phyloP scores from a whole-genome alignment of 2,329 filamentous ascomycete genomes.

The Aquanectria penicillioides region DNA sequence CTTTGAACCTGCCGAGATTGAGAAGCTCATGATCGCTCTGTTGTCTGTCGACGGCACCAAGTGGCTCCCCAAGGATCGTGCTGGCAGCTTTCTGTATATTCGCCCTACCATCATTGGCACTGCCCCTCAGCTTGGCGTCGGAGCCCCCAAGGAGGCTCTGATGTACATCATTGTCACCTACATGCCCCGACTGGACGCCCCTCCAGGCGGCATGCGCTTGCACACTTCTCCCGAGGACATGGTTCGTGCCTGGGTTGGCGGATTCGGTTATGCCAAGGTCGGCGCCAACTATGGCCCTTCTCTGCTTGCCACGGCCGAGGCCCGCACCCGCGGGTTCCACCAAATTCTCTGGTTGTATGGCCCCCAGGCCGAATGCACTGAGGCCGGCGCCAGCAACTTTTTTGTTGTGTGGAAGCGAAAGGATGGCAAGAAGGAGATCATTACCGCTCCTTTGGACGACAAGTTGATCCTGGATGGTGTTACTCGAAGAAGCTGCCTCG shows the following conservation, averaged over 20 bases:
- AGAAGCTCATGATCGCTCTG: slow-evolving; percentile 78
- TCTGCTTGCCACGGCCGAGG: slow-evolving; percentile 81
- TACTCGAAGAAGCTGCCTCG: slow-evolving; percentile 82
- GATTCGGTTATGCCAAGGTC: slow-evolving; percentile 91
- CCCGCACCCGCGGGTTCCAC: slow-evolving; percentile 77
- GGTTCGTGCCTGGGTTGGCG: slow-evolving; percentile 91
- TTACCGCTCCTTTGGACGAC: slow-evolving; percentile 86
- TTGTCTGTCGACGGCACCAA: slow-evolving; percentile 78
- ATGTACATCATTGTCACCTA: slow-evolving; percentile 82
- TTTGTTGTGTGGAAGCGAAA: slow-evolving; percentile 79
- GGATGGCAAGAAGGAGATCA: slow-evolving; percentile 67
- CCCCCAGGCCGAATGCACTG: slow-evolving; percentile 79
- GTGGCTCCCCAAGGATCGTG: slow-evolving; percentile 78
- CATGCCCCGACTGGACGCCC: slow-evolving; percentile 66
- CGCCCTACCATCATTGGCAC: slow-evolving; percentile 89
- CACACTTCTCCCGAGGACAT: slow-evolving; percentile 84
- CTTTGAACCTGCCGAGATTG: slow-evolving; percentile 76
- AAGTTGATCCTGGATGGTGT: slow-evolving; percentile 89
- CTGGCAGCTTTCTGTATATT: slow-evolving; percentile 82
- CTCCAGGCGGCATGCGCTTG: slow-evolving; percentile 72
- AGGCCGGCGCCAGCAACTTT: slow-evolving; percentile 93
- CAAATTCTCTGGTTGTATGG: slow-evolving; percentile 97
- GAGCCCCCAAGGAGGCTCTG: slow-evolving; percentile 82
- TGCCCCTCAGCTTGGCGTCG: slow-evolving; percentile 81
- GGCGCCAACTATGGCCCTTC: slow-evolving; percentile 93